Conservation (phyloP, 2,329 filamentous ascomycete species). For the Penicillium sp. region DNA sequence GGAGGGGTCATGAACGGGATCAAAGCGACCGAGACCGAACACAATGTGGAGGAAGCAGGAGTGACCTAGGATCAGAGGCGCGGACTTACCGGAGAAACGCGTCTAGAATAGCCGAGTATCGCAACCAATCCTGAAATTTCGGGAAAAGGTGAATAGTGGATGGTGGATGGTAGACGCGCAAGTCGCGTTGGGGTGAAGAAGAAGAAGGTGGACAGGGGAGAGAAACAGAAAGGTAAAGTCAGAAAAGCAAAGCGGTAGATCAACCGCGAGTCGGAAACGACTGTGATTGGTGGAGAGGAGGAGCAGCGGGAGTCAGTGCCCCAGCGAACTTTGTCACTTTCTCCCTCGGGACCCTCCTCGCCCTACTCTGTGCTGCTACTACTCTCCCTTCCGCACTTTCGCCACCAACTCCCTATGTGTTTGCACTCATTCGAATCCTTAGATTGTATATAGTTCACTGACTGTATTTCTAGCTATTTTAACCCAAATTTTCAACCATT, state of each 20-base stretch:
- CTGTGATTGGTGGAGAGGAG: conserved; percentile 38
- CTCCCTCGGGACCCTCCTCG: conserved; percentile 31
- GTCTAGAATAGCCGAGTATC: conserved; percentile 3
- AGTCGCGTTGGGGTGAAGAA: conserved; percentile 8
- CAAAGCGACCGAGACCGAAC: conserved; percentile 8
- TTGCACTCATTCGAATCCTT: conserved; percentile 63
- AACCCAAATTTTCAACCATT: not conserved
- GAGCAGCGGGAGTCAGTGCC: conserved; percentile 28
- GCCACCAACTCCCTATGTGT: conserved; percentile 48
- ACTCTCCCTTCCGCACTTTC: conserved; percentile 18
- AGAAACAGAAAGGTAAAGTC: conserved; percentile 15
- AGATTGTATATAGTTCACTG: conserved; percentile 37
- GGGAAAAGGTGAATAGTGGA: not conserved
- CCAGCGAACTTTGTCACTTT: conserved; percentile 18
- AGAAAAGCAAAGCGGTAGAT: conserved; percentile 40
- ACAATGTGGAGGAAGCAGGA: conserved; percentile 3
- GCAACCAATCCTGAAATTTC: not conserved
- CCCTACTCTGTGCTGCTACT: conserved; percentile 25
- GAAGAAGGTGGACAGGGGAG: conserved; percentile 8
- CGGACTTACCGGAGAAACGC: conserved; percentile 19
- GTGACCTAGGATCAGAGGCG: conserved; percentile 3
- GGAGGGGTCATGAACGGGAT: conserved; percentile 1
- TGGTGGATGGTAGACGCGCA: conserved; percentile 8
- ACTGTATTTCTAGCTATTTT: not conserved
- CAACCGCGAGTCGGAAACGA: conserved; percentile 26